phyloP scores from a whole-genome alignment of 257 asterid genomes.

The Capsicum baccatum region DNA sequence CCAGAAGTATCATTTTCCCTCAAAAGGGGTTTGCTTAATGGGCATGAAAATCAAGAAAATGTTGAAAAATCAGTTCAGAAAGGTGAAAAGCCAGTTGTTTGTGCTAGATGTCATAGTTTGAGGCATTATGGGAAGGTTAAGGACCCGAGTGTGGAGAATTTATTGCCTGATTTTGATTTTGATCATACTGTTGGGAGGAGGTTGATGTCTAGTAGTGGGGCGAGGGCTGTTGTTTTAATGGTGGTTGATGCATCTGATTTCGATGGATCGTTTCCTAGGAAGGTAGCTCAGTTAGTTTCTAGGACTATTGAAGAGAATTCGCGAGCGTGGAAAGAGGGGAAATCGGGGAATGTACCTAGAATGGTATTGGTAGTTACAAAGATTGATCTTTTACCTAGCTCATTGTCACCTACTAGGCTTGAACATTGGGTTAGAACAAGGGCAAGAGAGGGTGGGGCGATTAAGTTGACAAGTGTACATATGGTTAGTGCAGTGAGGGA shows the following conservation, averaged over 20 bases:
- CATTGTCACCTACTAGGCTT: conserved; percentile 74
- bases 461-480: conserved; percentile 71
- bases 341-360: conserved; percentile 85
- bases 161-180: conserved; percentile 88
- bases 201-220: conserved; percentile 62
- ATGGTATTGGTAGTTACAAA: conserved; percentile 78
- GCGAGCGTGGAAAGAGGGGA: conserved; percentile 80
- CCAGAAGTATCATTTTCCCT: conserved; percentile 63
- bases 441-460: conserved; percentile 80
- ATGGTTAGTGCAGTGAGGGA: conserved; percentile 83
- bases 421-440: conserved; percentile 90
- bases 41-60: conserved; percentile 37
- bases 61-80: conserved; percentile 33
- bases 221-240: conserved; percentile 72
- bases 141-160: conserved; percentile 68
- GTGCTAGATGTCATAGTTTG: conserved; percentile 85
- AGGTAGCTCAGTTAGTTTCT: conserved; percentile 66
- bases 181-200: conserved; percentile 88
- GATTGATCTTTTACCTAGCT: conserved; percentile 84
- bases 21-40: conserved; percentile 62
- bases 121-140: conserved; percentile 71
- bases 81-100: conserved; percentile 63
- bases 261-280: conserved; percentile 88
- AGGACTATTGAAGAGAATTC: conserved; percentile 68
- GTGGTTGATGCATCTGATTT: conserved; percentile 91